Base-by-base conservation (phyloP, 176 grass and related monocot genomes). In the Elymus sibiricus region DNA sequence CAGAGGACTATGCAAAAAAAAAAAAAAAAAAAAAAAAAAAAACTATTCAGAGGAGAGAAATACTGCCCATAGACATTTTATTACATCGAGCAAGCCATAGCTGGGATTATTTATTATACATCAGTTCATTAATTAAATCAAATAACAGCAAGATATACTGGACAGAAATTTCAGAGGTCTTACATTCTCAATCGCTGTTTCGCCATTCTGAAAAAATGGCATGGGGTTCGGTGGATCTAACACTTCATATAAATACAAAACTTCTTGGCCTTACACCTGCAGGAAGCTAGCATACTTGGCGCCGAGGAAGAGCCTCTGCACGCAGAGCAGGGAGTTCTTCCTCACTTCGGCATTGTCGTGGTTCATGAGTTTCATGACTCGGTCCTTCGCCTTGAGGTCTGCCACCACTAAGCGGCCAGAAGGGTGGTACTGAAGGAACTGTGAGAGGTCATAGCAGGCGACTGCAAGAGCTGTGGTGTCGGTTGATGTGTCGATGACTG, bases 281-380 rank as follows among this genome's bases (percentile, higher is more conserved):
- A 99, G 76, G 80, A 99, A 93, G 38, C 97, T 96, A 24, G 97
- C 92, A 80, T 94, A 99, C 79, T 94, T 99, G 1, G 97, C 87
- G 14, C 94, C 92, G 47, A 99, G 92, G 88, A 99, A 99, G n/a
- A 99, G 94, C 92, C 97, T 99, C 89, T 96, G 97, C 64, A 93
- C 87, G 2, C 88, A 99, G 10, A 96, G 87, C 13, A 99, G 87
- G 0, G 90, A 90, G 7, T 96, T 94, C 91, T 96, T 96, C 55
- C 92, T 94, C 62, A 99, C 97, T 89, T 99, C 94, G 3, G 87
- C 40, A 46, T 94, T 96, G 21, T 96, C 94, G 3, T 99, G 92
- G 84, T 85, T 87, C 97, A 96, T 96, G 76, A 96, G 94, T 85
- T 94, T 99, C 94, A 99, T 99, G 22, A 96, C 97, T 47, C 90